Evolutionary conservation across 1,284 basidiomycete genomes (phyloP), one percentile per base, ranked within the genome.

Genomic region (Tilletia caries): DNA sequence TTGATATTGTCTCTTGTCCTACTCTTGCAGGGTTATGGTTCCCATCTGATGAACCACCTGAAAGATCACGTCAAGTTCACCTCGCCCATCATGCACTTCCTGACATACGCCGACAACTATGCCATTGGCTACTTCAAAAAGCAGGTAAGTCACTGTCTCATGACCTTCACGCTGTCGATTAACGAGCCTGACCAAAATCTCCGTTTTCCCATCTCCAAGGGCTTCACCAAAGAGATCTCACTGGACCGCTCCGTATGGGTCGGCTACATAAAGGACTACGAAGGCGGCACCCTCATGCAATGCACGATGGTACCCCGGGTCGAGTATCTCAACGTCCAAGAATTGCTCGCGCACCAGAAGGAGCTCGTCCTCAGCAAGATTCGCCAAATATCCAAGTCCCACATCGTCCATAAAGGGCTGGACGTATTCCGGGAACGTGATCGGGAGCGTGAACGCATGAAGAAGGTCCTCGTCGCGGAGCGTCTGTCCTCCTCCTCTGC

Each of bases 261-360:
- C 0, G 96, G 95, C 1, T 98, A 99, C 84, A 98, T 99, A 89
- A 99, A 98, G 84, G 96, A 99, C 83, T 99, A 99, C 84, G 96
- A 99, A 83, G 96, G 96, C 64, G 95, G 94, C n/a, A 99, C 96
- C 60, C 92, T 98, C 85, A 98, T 98, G 95, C 94, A 88, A 85
- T 98, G 96, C 82, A 91, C 91, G 3, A 92, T 98, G 92, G 85
- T 98, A 25, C 90, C 89, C 29, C 91, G 92, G 78, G 89, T 98
- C 73, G 89, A 93, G 80, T 98, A 98, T 80, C 86, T 96, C 72
- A 87, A 92, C 76, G 93, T 93, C 70, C 87, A 89, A 65, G 89
- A 89, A 69, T 89, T 92, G 78, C 86, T 98, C 64, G 87, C 89
- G 1, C 86, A 87, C 75, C 96, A 98, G 84, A 91, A 93, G 79